Conservation (phyloP, 2,329 filamentous ascomycete species). For the Blastomyces silverae region DNA sequence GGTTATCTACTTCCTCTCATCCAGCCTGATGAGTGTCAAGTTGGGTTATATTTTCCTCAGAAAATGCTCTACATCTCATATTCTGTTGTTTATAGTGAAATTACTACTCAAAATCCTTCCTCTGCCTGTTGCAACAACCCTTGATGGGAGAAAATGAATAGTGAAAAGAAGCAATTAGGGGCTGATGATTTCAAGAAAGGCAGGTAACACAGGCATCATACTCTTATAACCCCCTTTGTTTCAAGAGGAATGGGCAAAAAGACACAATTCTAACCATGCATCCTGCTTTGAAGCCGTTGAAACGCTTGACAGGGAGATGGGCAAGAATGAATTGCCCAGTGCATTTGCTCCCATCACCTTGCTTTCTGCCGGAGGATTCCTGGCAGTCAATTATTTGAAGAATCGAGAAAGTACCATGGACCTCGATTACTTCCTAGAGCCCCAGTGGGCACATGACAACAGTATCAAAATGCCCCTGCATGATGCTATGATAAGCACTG, state of each 20-base stretch:
- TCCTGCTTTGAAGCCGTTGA: not conserved
- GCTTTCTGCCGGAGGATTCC: slow-evolving; percentile 4
- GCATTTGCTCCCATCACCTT: slow-evolving; percentile 4
- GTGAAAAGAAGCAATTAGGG: not conserved
- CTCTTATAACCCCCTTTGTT: too few relatives aligned
- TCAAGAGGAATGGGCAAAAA: not conserved
- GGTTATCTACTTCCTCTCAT: too few relatives aligned
- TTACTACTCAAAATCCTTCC: too few relatives aligned
- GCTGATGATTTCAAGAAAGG: slow-evolving; percentile 1
- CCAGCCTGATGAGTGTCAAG: too few relatives aligned
- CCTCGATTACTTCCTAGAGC: slow-evolving; percentile 7
- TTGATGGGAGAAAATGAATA: not conserved
- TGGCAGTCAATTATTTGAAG: not conserved
- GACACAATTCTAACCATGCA: too few relatives aligned
- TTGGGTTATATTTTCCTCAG: too few relatives aligned
- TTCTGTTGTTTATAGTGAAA: too few relatives aligned
- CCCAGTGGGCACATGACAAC: slow-evolving; percentile 2
- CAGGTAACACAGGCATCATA: not conserved
- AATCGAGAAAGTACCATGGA: not conserved
- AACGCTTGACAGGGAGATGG: not conserved
- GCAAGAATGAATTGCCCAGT: not conserved
- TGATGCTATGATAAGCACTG: slow-evolving; percentile 2
- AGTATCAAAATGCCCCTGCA: not conserved
- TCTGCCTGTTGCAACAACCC: too few relatives aligned
- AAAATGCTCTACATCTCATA: too few relatives aligned